These are phyloP conservation scores for Eutypella sp. DNA, from an alignment of 2,329 filamentous ascomycete genomes.

Conservation along the genomic window DNA sequence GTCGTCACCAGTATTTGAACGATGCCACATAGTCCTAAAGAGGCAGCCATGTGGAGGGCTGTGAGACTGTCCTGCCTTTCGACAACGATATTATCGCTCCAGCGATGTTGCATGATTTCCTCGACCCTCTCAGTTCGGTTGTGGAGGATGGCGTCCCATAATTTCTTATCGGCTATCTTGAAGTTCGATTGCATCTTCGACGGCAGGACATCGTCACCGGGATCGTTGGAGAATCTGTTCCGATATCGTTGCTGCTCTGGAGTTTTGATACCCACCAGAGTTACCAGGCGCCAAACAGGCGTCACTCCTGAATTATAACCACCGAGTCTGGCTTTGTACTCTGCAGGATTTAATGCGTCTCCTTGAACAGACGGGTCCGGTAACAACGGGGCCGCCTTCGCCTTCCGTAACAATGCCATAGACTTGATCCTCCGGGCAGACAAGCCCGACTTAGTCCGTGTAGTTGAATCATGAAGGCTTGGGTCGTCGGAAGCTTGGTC, in stretches of 20 bases:
- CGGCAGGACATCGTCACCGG: conserved; percentile 4
- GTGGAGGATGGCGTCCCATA: conserved; percentile 10
- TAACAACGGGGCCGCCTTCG: background rate
- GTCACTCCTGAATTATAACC: conserved; percentile 5
- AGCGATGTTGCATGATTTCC: conserved; percentile 8
- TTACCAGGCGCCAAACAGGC: conserved; percentile 4
- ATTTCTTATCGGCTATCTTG: conserved; percentile 7
- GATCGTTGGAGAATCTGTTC: conserved; percentile 7
- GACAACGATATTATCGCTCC: conserved; percentile 7
- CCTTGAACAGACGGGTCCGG: background rate
- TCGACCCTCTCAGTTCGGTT: conserved; percentile 2
- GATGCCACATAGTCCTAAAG: conserved; percentile 6
- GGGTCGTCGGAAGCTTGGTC: background rate
- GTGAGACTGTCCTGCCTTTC: conserved; percentile 7
- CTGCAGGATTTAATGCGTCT: conserved; percentile 5
- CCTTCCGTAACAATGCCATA: conserved; percentile 4
- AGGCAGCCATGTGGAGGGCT: conserved; percentile 8
- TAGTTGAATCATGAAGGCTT: background rate
- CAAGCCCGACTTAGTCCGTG: background rate
- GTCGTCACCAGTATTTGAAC: conserved; percentile 5
- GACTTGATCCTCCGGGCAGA: conserved; percentile 8
- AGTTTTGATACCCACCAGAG: conserved; percentile 3
- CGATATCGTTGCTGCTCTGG: conserved; percentile 5
- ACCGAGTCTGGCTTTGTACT: conserved; percentile 4
- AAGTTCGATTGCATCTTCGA: conserved; percentile 5